Evolutionary conservation across 225 moss, liverwort and hornwort species (phyloP).

Genomic region (Marchantia polymorpha): DNA sequence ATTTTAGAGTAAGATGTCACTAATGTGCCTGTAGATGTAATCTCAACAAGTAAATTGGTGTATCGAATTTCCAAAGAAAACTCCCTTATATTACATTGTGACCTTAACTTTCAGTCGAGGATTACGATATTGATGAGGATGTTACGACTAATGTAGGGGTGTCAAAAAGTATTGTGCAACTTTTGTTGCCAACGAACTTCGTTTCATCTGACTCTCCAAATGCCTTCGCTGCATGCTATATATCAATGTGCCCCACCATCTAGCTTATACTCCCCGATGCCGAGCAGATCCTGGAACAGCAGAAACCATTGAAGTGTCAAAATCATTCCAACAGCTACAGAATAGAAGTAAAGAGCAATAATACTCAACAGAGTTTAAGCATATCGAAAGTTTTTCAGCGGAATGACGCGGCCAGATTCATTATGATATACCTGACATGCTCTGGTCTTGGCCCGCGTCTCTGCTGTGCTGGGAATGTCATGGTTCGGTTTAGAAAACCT

Average conservation of each 20-base stretch:
- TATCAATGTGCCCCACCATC: conserved; percentile 20
- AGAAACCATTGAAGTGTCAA: neutral
- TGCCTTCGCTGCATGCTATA: neutral
- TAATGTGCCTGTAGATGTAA: no score
- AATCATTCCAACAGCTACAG: neutral
- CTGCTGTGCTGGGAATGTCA: conserved; percentile 60
- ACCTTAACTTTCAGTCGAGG: no score
- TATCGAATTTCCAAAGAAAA: no score
- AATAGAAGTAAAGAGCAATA: neutral
- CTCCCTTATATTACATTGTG: no score
- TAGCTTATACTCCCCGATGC: conserved; percentile 47
- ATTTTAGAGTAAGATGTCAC: no score
- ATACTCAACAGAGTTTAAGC: neutral
- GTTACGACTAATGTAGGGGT: no score
- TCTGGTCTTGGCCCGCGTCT: conserved; percentile 56
- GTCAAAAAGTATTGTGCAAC: neutral
- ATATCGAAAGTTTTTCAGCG: neutral
- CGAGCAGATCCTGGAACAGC: conserved; percentile 48
- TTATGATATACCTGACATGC: conserved; percentile 45
- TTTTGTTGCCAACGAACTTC: neutral
- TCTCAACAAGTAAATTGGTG: no score
- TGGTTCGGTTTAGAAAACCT: conserved; percentile 56
- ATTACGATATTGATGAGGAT: no score
- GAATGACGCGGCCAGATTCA: no score
- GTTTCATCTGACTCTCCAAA: neutral